Conservation (phyloP, 805 yeast genomes). For the Teunomyces pallodes region DNA sequence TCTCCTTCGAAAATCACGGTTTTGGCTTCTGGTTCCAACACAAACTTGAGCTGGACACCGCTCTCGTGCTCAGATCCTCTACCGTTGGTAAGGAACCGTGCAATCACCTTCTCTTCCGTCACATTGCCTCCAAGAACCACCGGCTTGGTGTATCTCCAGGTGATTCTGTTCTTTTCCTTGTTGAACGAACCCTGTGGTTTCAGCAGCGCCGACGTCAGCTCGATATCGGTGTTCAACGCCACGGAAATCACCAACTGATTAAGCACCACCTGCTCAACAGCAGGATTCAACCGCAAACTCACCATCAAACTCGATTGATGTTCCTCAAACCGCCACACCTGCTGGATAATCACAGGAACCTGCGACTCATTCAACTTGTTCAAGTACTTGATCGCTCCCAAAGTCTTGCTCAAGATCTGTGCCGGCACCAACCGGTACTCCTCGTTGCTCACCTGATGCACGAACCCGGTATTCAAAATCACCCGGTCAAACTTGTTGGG, state of each 20-base stretch:
- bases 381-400: slow-evolving; percentile 81
- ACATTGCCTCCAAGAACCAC: slow-evolving; percentile 34
- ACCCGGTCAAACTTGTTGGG: slow-evolving; percentile 51
- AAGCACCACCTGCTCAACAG: slow-evolving; percentile 42
- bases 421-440: slow-evolving; percentile 45
- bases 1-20: slow-evolving; percentile 34
- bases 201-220: slow-evolving; percentile 72
- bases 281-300: slow-evolving; percentile 57
- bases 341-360: slow-evolving; percentile 71
- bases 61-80: slow-evolving; percentile 66
- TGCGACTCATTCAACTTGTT: slow-evolving; percentile 39
- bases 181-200: slow-evolving; percentile 92
- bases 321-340: slow-evolving; percentile 87
- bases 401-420: slow-evolving; percentile 58
- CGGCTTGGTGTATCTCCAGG: slow-evolving; percentile 66
- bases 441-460: slow-evolving; percentile 25
- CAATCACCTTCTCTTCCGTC: slow-evolving; percentile 68
- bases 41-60: slow-evolving; percentile 71
- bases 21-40: slow-evolving; percentile 46
- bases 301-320: slow-evolving; percentile 84
- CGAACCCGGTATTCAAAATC: slow-evolving; percentile 39
- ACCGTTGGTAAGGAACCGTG: slow-evolving; percentile 79
- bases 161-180: slow-evolving; percentile 78
- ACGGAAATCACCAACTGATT: slow-evolving; percentile 63
- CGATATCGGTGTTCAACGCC: slow-evolving; percentile 55